These are phyloP conservation scores for Aphanomyces stellatus DNA, from an alignment of 352 stramenopile species.

Conservation along the genomic window DNA sequence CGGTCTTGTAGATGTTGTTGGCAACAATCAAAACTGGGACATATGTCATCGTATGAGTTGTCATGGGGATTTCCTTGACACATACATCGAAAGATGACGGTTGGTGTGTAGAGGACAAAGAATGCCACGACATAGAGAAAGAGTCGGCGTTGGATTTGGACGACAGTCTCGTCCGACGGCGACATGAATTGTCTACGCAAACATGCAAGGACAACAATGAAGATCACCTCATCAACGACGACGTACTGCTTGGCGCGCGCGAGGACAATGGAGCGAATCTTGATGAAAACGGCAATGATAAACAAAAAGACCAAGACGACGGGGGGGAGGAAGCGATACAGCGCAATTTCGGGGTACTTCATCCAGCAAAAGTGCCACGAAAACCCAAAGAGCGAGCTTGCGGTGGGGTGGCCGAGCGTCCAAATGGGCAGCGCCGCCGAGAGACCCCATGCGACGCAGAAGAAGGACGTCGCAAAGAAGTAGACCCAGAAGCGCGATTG, in stretches of 20 bases:
- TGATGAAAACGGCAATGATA: background rate
- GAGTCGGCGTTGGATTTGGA: background rate
- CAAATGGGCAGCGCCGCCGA: background rate
- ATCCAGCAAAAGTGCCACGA: background rate
- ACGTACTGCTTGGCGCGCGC: constrained; percentile 1
- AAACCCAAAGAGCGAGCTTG: background rate
- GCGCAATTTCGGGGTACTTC: background rate
- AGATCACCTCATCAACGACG: background rate
- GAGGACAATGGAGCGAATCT: background rate
- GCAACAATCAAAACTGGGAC: too few relatives aligned
- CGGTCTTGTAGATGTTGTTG: too few relatives aligned
- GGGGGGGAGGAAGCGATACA: background rate
- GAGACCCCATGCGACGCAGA: background rate
- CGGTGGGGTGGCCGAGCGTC: background rate
- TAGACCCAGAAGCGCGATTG: constrained; percentile 48
- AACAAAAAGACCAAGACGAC: background rate
- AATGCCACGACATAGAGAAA: background rate
- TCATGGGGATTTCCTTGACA: too few relatives aligned
- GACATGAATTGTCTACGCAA: background rate
- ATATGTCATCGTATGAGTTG: too few relatives aligned
- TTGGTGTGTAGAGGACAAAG: background rate
- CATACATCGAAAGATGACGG: constrained; percentile 10
- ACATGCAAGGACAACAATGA: background rate
- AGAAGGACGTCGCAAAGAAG: constrained; percentile 17
- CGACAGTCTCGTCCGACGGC: background rate